Conservation (phyloP, 2,329 filamentous ascomycete species). For the Beauveria brongniartii region DNA sequence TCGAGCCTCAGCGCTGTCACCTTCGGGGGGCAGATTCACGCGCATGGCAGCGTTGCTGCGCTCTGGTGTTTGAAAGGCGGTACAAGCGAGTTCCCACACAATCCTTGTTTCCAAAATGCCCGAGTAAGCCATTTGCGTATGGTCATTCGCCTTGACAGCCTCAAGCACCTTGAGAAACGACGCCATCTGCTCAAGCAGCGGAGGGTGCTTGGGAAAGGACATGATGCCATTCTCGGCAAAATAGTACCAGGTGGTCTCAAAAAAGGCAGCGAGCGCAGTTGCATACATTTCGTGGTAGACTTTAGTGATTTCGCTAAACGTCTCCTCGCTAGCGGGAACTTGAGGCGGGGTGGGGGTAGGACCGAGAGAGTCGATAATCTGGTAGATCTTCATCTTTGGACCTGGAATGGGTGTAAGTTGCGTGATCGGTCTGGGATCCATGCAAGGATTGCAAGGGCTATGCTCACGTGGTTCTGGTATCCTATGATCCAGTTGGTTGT, state of each 20-base stretch:
- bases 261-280: slow-evolving; percentile 62
- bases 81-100: slow-evolving; percentile 51
- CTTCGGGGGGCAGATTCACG: slow-evolving; percentile 38
- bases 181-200: slow-evolving; percentile 58
- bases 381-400: slow-evolving; percentile 63
- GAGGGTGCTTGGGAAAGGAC: slow-evolving; percentile 42
- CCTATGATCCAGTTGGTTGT: not conserved
- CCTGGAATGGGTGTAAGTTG: slow-evolving; percentile 31
- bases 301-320: slow-evolving; percentile 58
- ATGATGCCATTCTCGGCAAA: slow-evolving; percentile 36
- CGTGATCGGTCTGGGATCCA: slow-evolving; percentile 7
- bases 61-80: slow-evolving; percentile 34
- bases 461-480: not conserved
- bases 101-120: slow-evolving; percentile 48
- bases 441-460: too few species aligned
- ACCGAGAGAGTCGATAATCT: slow-evolving; percentile 58
- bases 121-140: slow-evolving; percentile 44
- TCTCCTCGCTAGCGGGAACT: slow-evolving; percentile 42
- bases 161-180: slow-evolving; percentile 52
- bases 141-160: slow-evolving; percentile 40
- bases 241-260: slow-evolving; percentile 80
- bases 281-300: slow-evolving; percentile 72
- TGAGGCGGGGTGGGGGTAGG: slow-evolving; percentile 48
- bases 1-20: slow-evolving; percentile 55
- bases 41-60: slow-evolving; percentile 26